Evolutionary conservation across 2,329 filamentous ascomycete genomes (phyloP), one percentile per base, ranked within the genome.

Genomic region (Uncinocarpus reesii): DNA sequence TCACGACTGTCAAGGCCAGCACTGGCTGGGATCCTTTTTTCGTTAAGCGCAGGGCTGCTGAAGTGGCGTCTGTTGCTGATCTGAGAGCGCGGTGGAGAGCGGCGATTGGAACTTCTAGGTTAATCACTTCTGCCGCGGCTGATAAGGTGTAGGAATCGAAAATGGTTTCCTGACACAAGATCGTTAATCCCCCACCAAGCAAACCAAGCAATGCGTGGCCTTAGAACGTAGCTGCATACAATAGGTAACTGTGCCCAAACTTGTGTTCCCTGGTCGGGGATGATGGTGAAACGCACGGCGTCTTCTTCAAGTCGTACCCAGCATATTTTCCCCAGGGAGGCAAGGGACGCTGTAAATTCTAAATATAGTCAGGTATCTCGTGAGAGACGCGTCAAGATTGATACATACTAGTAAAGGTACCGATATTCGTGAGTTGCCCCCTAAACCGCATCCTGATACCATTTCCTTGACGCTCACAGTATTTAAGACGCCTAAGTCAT

Each of bases 201-300:
- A 32, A 18, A 18, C 15, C 15, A 4, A 35, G 20, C 7, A 16
- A 16, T 16, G 7, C 4, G 15, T 16, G 15, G n/a, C 11, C 26
- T 13, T 6, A 7, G 15, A 35, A 26, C 5, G 38, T 16, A 21
- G 20, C 5, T 38, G 59, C 66, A 41, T 62, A 69, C 67, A 42
- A 61, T 57, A 35, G 57, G 53, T 37, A 80, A 81, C 62, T 75
- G 89, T 75, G 88, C 86, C 92, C 92, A 98, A 47, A 96, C 90
- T 73, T 96, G 90, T 7, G 87, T 93, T 52, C 92, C 90, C 60
- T 86, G 83, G 63, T 95, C 88, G 0, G 92, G 89, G 53, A 96
- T 90, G 60, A 96, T 86, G 52, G 92, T 96, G 70, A 98, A 95
- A 57, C 89, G 88, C 49, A 90, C 82, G 48, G 83, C 82, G 51